Evolutionary conservation across 148 eudicot species (phyloP).

Genomic region (Rhododendron ferrugineum): DNA sequence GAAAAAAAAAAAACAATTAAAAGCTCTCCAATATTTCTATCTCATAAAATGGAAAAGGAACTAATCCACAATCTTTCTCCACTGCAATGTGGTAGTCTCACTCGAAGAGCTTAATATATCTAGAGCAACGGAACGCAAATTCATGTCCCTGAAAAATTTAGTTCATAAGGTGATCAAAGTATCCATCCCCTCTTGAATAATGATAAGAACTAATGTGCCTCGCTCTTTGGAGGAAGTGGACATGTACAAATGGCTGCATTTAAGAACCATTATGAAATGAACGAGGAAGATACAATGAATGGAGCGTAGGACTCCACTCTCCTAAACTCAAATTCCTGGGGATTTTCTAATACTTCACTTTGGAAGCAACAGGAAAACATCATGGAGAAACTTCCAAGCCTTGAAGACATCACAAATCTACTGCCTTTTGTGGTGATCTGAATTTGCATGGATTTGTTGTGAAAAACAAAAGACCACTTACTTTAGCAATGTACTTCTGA

Average conservation of each 20-base stretch:
- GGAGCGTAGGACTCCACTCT: neutral
- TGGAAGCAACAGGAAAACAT: conserved; percentile 2
- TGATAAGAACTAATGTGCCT: neutral
- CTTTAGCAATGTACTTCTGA: conserved; percentile 74
- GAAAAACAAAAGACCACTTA: conserved; percentile 18
- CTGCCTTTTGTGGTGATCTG: conserved; percentile 2
- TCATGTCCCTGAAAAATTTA: neutral
- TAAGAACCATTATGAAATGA: neutral
- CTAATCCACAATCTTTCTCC: neutral
- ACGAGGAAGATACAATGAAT: neutral
- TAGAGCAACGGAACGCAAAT: neutral
- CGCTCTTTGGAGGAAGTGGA: neutral
- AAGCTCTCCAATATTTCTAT: neutral
- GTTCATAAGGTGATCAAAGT: neutral
- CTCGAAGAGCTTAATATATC: neutral
- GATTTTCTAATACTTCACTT: neutral
- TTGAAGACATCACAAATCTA: neutral
- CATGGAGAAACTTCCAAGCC: neutral
- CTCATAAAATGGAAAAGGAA: neutral
- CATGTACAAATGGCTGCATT: neutral
- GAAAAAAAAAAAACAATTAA: too few species aligned
- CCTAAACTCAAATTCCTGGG: neutral
- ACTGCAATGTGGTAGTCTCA: neutral
- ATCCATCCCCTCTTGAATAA: neutral
- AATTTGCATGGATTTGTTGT: neutral